Evolutionary conservation across 2,329 filamentous ascomycete genomes (phyloP).

Genomic region (Leptographium lundbergii): DNA sequence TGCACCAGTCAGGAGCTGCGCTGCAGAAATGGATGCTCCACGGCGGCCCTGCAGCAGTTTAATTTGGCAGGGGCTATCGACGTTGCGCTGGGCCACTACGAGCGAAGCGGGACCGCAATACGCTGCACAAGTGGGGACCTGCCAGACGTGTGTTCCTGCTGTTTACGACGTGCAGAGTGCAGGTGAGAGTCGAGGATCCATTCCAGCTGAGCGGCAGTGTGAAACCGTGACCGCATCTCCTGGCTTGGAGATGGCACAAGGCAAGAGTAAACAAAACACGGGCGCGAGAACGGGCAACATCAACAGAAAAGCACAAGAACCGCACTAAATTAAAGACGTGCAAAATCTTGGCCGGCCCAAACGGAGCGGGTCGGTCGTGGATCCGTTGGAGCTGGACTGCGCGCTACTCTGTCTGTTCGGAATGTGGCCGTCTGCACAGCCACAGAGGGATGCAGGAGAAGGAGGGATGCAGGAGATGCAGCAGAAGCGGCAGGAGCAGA

Average conservation of each 20-base stretch:
- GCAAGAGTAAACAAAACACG: background rate
- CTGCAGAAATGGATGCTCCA: background rate
- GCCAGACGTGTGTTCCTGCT: no score
- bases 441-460: background rate
- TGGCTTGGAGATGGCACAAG: background rate
- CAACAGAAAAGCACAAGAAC: background rate
- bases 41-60: background rate
- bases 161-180: no score
- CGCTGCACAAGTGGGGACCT: background rate
- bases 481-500: background rate
- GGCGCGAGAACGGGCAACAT: background rate
- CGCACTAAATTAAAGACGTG: background rate
- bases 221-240: no score
- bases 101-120: no score
- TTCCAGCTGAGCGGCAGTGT: no score
- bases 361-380: background rate
- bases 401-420: no score
- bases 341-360: no score
- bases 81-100: no score
- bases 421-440: background rate
- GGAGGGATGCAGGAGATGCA: background rate
- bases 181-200: no score
- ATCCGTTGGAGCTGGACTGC: no score
- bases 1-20: conserved; percentile 6
- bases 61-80: background rate